Evolutionary conservation across 1,284 basidiomycete genomes (phyloP), one percentile per base, ranked within the genome.

Genomic region (Trichosporon inkin): DNA sequence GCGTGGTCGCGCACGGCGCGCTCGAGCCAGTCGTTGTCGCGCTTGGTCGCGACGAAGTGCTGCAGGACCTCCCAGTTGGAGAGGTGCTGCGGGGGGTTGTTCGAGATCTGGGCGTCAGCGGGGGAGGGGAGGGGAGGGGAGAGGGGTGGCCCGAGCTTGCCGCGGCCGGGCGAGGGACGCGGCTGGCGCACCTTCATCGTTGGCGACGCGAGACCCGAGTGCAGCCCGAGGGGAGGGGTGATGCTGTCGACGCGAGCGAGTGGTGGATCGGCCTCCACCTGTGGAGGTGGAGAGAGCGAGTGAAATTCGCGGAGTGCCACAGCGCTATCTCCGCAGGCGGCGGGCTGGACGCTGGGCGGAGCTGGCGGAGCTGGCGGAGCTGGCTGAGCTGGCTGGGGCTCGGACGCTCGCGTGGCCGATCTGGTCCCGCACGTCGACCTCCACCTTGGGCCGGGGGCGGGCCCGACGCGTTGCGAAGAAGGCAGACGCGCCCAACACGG

Each of bases 31-130:
- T 90, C 86, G 22, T 79, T 82, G 74, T 92, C 89, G 16, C 60
- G 20, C 49, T 77, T 72, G 53, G 90, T 85, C 57, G 88, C 85
- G 44, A 85, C 83, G 58, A 96, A 85, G 60, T 93, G 84, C 17
- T 82, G 73, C 41, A 95, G 81, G 63, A 96, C 92, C 78, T 97
- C 93, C 70, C 83, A 86, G 79, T 94, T 92, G 41, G 89, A 87
- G 11, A 94, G 82, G 58, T 93, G 84, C 10, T 89, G 88, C 6
- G 90, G 83, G 39, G 89, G 84, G 17, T 86, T 77, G 64, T 88
- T 87, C 59, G 94, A 71, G 61, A 96, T 86, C 88, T 92, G 69
- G 5, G 22, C 24, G 37, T 17, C 3, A 16, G 39, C 28, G n/a
- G 36, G n/a, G n/a, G n/a, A n/a, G n/a, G n/a, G n/a, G n/a, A n/a